Evolutionary conservation across 2,329 filamentous ascomycete species (phyloP).

Genomic region (Penicillium sp.): DNA sequence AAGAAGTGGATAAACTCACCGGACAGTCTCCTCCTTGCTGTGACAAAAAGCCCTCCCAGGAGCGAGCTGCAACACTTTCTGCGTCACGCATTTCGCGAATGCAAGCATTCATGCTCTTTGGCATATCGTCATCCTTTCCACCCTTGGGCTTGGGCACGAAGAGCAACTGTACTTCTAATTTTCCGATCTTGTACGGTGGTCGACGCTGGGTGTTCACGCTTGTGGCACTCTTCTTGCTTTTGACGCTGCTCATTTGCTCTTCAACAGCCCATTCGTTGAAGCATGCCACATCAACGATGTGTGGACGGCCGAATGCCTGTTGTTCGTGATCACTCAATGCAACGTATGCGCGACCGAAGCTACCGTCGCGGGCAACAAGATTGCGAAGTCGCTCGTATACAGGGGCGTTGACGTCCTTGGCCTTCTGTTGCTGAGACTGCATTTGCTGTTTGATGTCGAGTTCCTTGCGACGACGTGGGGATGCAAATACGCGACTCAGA

Average conservation of each 20-base stretch:
- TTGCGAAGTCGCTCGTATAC: slow-evolving; percentile 85
- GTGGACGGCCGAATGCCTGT: slow-evolving; percentile 82
- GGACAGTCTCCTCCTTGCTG: slow-evolving; percentile 98
- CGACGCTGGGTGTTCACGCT: slow-evolving; percentile 63
- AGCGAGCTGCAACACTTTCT: slow-evolving; percentile 74
- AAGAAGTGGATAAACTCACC: slow-evolving; percentile 60
- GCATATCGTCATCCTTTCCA: slow-evolving; percentile 90
- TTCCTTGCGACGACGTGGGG: slow-evolving; percentile 95
- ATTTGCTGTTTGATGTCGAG: slow-evolving; percentile 81
- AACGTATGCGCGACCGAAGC: slow-evolving; percentile 91
- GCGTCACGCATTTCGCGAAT: slow-evolving; percentile 91
- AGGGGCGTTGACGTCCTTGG: slow-evolving; percentile 56
- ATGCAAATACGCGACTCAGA: slow-evolving; percentile 89
- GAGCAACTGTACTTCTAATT: slow-evolving; percentile 88
- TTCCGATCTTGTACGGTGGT: slow-evolving; percentile 95
- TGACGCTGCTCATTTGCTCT: slow-evolving; percentile 80
- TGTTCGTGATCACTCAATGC: slow-evolving; percentile 91
- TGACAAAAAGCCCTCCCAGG: slow-evolving; percentile 86
- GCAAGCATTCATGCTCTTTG: slow-evolving; percentile 98
- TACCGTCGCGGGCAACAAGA: slow-evolving; percentile 85
- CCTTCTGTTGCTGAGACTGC: slow-evolving; percentile 76
- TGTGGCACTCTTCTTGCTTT: slow-evolving; percentile 79
- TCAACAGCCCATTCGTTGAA: slow-evolving; percentile 99
- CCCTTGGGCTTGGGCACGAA: slow-evolving; percentile 93
- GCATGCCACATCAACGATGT: slow-evolving; percentile 84